Conservation (phyloP, 2,329 filamentous ascomycete genomes). For the Colletotrichum endophyticum region DNA sequence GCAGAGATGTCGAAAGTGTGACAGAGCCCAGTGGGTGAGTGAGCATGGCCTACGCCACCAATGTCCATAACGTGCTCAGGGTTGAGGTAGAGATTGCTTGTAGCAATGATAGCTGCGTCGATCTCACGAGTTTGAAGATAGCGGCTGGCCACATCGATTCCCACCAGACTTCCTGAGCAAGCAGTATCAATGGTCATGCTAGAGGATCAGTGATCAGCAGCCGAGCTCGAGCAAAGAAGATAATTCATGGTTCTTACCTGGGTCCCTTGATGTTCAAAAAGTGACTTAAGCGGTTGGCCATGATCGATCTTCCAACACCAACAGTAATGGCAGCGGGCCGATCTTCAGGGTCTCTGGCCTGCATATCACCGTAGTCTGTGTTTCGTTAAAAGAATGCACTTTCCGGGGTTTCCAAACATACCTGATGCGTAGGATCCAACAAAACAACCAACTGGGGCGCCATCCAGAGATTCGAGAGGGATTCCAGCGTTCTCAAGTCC, state of each 20-base stretch:
- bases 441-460: neutral
- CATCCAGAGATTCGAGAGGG: neutral
- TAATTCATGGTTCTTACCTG: neutral
- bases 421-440: neutral
- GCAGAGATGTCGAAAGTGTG: conserved; percentile 30
- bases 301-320: conserved; percentile 25
- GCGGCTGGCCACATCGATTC: conserved; percentile 37
- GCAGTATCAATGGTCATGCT: conserved; percentile 64
- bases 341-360: neutral
- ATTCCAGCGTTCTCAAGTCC: conserved; percentile 26
- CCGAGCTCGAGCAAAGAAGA: neutral
- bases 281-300: conserved; percentile 40
- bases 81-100: conserved; percentile 33
- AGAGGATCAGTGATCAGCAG: neutral
- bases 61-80: conserved; percentile 29
- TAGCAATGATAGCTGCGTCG: conserved; percentile 32
- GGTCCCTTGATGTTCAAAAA: conserved; percentile 26
- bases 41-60: neutral
- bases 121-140: conserved; percentile 27
- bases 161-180: conserved; percentile 42
- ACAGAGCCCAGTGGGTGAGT: neutral
- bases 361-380: neutral
- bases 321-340: neutral
- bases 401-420: rapidly evolving
- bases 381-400: neutral